A percentile compares a stretch with the other conserved stretches of the same genome.
These are phyloP conservation scores for Labyrinthula sp. DNA, from an alignment of 352 stramenopile species.

Conservation along the genomic window DNA sequence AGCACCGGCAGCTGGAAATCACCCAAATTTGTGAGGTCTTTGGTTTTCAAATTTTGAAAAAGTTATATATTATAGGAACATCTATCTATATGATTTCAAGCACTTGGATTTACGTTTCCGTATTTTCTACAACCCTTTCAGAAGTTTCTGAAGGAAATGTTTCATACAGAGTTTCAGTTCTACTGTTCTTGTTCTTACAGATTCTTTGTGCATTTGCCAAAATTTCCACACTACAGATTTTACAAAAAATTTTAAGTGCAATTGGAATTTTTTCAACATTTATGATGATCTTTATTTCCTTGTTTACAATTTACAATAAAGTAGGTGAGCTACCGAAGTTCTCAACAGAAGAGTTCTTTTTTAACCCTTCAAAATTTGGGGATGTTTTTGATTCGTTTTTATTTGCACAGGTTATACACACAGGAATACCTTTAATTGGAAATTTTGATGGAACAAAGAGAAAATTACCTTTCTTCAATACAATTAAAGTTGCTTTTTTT, in stretches of 20 bases:
- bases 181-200: slow-evolving; percentile 6
- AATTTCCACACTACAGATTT: slow-evolving; percentile 16
- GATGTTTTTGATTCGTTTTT: slow-evolving; percentile 26
- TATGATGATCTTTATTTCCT: slow-evolving; percentile 17
- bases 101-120: slow-evolving; percentile 8
- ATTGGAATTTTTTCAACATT: slow-evolving; percentile 12
- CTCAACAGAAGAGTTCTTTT: background rate
- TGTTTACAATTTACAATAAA: slow-evolving; percentile 2
- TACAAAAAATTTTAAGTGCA: slow-evolving; percentile 11
- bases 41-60: no score
- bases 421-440: slow-evolving; percentile 9
- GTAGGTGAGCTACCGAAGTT: slow-evolving; percentile 11
- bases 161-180: slow-evolving; percentile 11
- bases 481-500: slow-evolving; percentile 14
- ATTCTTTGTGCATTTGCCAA: slow-evolving; percentile 3
- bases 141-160: slow-evolving; percentile 3
- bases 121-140: slow-evolving; percentile 6
- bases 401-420: slow-evolving; percentile 27
- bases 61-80: no score
- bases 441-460: no score
- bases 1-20: no score
- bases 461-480: slow-evolving; percentile 7
- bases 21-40: slow-evolving; percentile 6
- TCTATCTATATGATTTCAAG: slow-evolving; percentile 24
- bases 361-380: slow-evolving; percentile 26